These are phyloP conservation scores for Heterotrichella gracilis DNA, from an alignment of 352 stramenopile species.

Conservation along the genomic window DNA sequence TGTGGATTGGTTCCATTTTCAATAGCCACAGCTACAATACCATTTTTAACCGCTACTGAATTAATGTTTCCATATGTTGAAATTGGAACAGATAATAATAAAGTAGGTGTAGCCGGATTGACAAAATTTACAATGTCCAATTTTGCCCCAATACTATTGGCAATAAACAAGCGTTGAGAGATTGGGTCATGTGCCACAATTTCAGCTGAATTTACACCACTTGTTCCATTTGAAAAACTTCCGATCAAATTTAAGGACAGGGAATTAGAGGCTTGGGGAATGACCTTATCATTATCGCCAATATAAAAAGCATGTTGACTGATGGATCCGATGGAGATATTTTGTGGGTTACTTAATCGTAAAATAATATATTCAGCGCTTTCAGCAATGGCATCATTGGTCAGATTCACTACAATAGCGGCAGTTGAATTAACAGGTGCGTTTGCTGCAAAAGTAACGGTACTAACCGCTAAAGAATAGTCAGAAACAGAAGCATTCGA, in stretches of 20 bases:
- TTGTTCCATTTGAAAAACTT: neutral
- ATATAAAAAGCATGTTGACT: neutral
- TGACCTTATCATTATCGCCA: neutral
- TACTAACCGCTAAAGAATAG: slow-evolving; percentile 8
- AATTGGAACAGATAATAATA: neutral
- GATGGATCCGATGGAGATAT: neutral
- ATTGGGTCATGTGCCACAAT: neutral
- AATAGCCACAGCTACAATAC: neutral
- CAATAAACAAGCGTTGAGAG: neutral
- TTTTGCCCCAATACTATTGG: neutral
- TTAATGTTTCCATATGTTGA: neutral
- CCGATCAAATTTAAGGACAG: neutral
- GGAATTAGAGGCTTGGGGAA: neutral
- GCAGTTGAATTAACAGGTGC: neutral
- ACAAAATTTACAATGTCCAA: neutral
- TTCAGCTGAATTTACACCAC: neutral
- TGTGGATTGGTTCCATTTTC: neutral
- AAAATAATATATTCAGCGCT: neutral
- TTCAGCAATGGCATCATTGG: neutral
- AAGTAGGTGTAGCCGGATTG: neutral
- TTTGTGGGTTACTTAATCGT: neutral
- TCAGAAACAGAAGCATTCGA: neutral
- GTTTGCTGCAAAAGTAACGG: neutral
- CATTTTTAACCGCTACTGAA: neutral
- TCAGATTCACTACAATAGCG: neutral